A percentile compares a stretch with the other conserved stretches of the same genome.
These are phyloP conservation scores for Pelargonium nanum DNA, from an alignment of 345 rosid genomes.

Conservation along the genomic window DNA sequence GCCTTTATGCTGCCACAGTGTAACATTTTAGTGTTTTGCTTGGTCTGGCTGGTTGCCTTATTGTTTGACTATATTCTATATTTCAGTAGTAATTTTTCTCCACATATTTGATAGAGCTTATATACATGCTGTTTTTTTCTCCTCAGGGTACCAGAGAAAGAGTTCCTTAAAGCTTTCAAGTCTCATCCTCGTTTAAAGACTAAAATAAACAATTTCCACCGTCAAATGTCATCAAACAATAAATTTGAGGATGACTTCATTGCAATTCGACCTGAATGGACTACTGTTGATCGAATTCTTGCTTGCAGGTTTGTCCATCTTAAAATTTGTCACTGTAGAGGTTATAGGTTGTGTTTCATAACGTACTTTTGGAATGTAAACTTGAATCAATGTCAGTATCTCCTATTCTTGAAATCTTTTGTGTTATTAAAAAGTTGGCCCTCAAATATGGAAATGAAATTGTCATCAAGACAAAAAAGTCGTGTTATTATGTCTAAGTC, in stretches of 20 bases:
- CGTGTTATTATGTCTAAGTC: background rate
- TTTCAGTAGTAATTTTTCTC: background rate
- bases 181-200: conserved; percentile 80
- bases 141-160: conserved; percentile 87
- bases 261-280: conserved; percentile 97
- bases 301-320: conserved; percentile 60
- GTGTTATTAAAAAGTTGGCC: conserved; percentile 2
- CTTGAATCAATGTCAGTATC: background rate
- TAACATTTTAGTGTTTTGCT: background rate
- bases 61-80: background rate
- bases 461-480: background rate
- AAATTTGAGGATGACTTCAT: conserved; percentile 76
- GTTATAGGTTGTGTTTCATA: background rate
- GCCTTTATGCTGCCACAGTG: background rate
- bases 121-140: conserved; percentile 4
- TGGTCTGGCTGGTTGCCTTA: background rate
- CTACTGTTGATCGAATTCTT: conserved; percentile 92
- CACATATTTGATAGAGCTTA: conserved; percentile 7
- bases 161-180: conserved; percentile 85
- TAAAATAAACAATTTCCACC: conserved; percentile 81
- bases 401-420: conserved; percentile 1
- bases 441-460: background rate
- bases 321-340: conserved; percentile 8
- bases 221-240: conserved; percentile 55
- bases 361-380: background rate